phyloP scores from a whole-genome alignment of 345 rosid genomes.

The Gossypium turneri region DNA sequence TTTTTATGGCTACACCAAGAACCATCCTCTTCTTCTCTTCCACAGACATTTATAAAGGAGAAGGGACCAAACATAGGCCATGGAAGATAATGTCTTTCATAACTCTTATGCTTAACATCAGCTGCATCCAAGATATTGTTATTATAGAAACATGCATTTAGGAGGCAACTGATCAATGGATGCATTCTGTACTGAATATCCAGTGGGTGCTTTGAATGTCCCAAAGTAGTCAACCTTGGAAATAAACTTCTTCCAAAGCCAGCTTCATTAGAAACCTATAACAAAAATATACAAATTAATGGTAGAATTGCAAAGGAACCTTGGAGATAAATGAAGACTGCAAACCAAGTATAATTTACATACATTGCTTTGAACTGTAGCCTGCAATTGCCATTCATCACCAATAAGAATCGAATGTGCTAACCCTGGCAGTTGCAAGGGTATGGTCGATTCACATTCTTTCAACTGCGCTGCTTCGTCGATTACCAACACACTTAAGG shows the following conservation, averaged over 20 bases:
- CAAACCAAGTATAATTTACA: neutral
- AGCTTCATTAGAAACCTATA: constrained; percentile 32
- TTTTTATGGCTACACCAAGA: constrained; percentile 29
- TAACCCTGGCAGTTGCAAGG: constrained; percentile 38
- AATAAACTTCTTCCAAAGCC: constrained; percentile 65
- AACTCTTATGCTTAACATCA: constrained; percentile 27
- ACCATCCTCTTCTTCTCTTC: constrained; percentile 32
- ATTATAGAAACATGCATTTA: constrained; percentile 42
- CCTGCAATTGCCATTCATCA: constrained; percentile 45
- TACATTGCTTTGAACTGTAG: constrained; percentile 44
- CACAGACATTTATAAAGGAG: constrained; percentile 41
- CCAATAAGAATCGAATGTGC: constrained; percentile 45
- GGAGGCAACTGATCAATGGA: constrained; percentile 60
- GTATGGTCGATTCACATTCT: constrained; percentile 51
- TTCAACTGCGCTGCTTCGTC: constrained; percentile 62
- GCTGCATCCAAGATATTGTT: constrained; percentile 41
- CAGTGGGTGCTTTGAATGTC: constrained; percentile 41
- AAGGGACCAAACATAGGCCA: constrained; percentile 45
- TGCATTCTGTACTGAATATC: constrained; percentile 72
- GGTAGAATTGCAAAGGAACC: too few relatives aligned
- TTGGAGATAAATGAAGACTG: too few relatives aligned
- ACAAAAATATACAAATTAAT: neutral
- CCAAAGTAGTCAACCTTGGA: constrained; percentile 43
- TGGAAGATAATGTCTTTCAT: constrained; percentile 27
- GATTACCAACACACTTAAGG: constrained; percentile 39